These are phyloP conservation scores for Entelexis sorbosivorans DNA, from an alignment of 1,139 yeast genomes.

Conservation along the genomic window DNA sequence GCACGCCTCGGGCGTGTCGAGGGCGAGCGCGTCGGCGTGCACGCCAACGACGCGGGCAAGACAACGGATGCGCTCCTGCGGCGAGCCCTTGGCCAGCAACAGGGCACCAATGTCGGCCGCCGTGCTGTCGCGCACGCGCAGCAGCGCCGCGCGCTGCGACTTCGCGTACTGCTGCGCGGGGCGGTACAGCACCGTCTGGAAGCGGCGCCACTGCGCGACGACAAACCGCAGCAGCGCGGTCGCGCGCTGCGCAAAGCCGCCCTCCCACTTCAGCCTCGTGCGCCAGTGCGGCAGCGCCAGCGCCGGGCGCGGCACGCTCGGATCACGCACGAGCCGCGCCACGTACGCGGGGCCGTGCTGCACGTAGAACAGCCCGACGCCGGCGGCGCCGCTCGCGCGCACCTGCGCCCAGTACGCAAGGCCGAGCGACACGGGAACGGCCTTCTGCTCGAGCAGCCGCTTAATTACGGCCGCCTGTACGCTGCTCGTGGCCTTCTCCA, in stretches of 20 bases:
- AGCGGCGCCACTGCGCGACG: neutral
- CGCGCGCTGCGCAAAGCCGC: neutral
- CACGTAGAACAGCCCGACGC: conserved; percentile 11
- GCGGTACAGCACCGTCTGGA: neutral
- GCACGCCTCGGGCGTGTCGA: conserved; percentile 16
- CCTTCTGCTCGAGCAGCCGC: conserved; percentile 12
- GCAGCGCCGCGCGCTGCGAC: neutral
- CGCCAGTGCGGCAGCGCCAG: conserved; percentile 5
- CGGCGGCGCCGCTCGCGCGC: neutral
- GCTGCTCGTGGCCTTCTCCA: conserved; percentile 11
- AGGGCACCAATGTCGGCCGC: conserved; percentile 9
- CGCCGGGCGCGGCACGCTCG: neutral
- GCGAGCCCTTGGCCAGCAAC: neutral
- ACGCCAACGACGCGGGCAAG: neutral
- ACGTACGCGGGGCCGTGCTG: conserved; percentile 14
- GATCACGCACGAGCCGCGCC: neutral
- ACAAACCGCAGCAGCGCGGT: neutral
- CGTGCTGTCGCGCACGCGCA: conserved; percentile 1
- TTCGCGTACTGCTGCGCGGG: neutral
- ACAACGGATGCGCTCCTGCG: conserved; percentile 1
- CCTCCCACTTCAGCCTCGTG: neutral
- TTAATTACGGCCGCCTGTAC: conserved; percentile 13
- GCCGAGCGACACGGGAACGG: conserved; percentile 17
- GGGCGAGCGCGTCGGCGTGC: neutral
- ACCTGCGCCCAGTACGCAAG: conserved; percentile 17